Base-by-base conservation (phyloP, 208 protist species). In the Wallacemonas collosoma region DNA sequence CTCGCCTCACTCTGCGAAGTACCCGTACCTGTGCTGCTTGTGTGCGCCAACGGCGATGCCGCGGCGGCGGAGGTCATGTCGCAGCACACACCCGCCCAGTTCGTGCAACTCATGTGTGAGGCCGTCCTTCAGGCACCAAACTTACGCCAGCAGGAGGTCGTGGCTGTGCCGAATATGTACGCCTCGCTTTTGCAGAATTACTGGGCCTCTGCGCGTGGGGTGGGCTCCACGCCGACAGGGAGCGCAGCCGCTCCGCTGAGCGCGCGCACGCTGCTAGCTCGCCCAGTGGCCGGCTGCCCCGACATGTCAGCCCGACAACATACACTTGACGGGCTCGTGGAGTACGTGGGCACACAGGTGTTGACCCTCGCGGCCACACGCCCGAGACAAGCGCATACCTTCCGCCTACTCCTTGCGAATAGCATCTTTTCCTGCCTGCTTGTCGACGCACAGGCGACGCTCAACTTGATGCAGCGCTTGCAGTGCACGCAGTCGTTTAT, bases 181-280 rank as follows among this genome's bases (percentile, higher is more conserved):
- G 91, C 93, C 40, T 76, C 81, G 0, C 50, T 96, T 2, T 61
- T 93, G 68, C 91, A 94, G 66, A 92, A 82, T 71, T 75, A 86
- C 45, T 94, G 87, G 86, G 36, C 45, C 36, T 15, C 76, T 8
- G 61, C 71, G 40, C 60, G 71, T 15, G 71, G 63, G 54, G 51
- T 62, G 50, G 47, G 58, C 1, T 40, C 71, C 44, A 5, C 65
- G 36, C 35, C 35, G 14, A 26, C 26, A 26, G 26, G 0, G 0
- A 26, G 26, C 26, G 26, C 26, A 26, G 26, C 26, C 26, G 36
- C 50, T 58, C 61, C 40, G 17, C 65, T 50, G 8, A 62, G 56
- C 26, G 56, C 56, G 56, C 8, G 53, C 6, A 8, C 26, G 53
- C 53, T 62, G 17, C 35, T 62, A 7, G 5, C 56, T 3, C 56